A percentile compares a stretch with the other conserved stretches of the same genome.
Evolutionary conservation across 2,329 filamentous ascomycete genomes (phyloP).

Genomic region (Aureobasidium sp.): DNA sequence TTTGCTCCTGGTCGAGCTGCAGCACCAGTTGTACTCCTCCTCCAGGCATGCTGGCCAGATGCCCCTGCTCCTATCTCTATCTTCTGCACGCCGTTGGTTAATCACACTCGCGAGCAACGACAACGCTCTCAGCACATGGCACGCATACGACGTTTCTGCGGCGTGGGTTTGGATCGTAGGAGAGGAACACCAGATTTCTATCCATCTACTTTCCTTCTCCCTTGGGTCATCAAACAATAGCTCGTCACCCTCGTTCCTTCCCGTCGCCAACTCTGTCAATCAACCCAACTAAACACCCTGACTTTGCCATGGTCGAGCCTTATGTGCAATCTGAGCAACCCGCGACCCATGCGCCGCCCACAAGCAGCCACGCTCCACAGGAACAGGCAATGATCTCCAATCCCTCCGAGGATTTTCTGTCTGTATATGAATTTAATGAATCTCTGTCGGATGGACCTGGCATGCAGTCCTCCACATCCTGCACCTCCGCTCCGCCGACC

Average conservation of each 20-base stretch:
- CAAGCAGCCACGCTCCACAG: neutral
- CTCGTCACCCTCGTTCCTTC: neutral
- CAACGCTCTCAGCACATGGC: neutral
- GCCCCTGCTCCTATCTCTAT: neutral
- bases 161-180: neutral
- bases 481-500: neutral
- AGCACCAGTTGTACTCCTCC: slow-evolving; percentile 5
- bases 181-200: neutral
- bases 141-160: neutral
- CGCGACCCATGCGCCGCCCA: slow-evolving; percentile 1
- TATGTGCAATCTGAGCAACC: neutral
- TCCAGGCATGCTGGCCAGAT: neutral
- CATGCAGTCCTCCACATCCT: neutral
- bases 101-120: neutral
- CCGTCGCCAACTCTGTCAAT: neutral
- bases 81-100: neutral
- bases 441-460: neutral
- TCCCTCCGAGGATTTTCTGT: neutral
- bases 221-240: neutral
- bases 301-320: slow-evolving; percentile 5
- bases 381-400: slow-evolving; percentile 11
- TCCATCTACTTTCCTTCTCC: neutral
- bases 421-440: neutral
- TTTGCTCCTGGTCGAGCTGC: slow-evolving; percentile 2
- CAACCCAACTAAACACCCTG: neutral